These are phyloP conservation scores for Talaromyces piceae DNA, from an alignment of 2,329 filamentous ascomycete genomes.

Conservation along the genomic window DNA sequence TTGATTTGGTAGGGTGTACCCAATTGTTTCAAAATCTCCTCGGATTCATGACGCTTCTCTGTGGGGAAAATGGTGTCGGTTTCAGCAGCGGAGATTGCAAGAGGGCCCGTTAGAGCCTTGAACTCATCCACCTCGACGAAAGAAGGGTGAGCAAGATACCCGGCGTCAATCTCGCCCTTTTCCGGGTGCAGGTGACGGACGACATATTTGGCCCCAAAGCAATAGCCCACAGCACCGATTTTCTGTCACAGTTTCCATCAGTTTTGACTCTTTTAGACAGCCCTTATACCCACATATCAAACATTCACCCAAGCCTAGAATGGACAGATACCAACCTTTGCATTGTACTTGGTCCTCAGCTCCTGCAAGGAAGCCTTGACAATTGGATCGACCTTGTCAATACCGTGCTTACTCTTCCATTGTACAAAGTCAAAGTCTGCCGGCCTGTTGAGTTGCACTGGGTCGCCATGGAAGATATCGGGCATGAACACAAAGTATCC, in stretches of 20 bases:
- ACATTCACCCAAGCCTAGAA: background rate
- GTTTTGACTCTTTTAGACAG: background rate
- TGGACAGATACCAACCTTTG: slow-evolving; percentile 15
- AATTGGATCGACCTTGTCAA: slow-evolving; percentile 41
- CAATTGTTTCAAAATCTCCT: slow-evolving; percentile 47
- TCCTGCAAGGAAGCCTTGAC: slow-evolving; percentile 35
- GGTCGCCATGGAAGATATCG: slow-evolving; percentile 54
- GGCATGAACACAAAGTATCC: slow-evolving; percentile 58
- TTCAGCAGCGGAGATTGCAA: slow-evolving; percentile 57
- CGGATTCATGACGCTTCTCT: slow-evolving; percentile 52
- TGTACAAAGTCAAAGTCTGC: slow-evolving; percentile 39
- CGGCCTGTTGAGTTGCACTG: slow-evolving; percentile 44
- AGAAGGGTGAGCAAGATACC: slow-evolving; percentile 64
- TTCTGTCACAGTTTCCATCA: slow-evolving; percentile 9
- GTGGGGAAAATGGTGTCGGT: slow-evolving; percentile 50
- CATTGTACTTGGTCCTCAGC: slow-evolving; percentile 17
- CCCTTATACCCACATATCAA: background rate
- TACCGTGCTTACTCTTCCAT: slow-evolving; percentile 34
- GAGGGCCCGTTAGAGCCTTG: slow-evolving; percentile 52
- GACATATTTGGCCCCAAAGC: slow-evolving; percentile 50
- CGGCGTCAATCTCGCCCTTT: slow-evolving; percentile 53
- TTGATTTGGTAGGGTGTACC: slow-evolving; percentile 63
- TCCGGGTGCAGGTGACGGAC: slow-evolving; percentile 54
- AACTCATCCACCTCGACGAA: slow-evolving; percentile 62
- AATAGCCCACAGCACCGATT: slow-evolving; percentile 24